Base-by-base conservation (phyloP, 164 flowering plant genomes). In the Stephania cephalantha region DNA sequence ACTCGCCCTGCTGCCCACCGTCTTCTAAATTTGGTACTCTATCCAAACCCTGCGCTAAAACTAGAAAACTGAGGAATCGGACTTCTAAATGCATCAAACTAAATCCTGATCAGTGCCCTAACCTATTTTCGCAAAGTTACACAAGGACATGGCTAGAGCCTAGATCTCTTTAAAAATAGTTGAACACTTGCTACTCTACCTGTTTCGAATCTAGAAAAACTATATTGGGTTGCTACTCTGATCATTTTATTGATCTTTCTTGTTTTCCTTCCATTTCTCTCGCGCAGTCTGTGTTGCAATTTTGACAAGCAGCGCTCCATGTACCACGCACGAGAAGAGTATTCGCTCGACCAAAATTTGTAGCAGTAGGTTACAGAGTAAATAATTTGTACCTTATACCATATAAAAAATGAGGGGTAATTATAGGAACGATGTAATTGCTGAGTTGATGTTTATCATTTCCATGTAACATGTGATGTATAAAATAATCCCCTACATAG, bases 1-100 rank as follows among this genome's bases (percentile, higher is more conserved):
- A 92, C 97, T 12, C 83, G 93, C 73, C 93, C 93, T 61, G 94
- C 98, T 76, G 97, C 97, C 71, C 75, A 92, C 10, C 84, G 87
- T 46, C 95, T 94, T 79, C 88, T 91, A 72, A 89, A 88, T 72
- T 81, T 74, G 88, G 98, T 91, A 80, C 20, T 61, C n/a, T 20
- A n/a, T 17, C 66, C 20, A 9, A 61, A 61, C 66, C 66, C 20
- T 61, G 66, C 20, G 9, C 66, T 3, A 61, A 61, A 8, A 18
- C 18, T 25, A 25, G 25, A 25, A 0, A 25, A 25, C 25, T 25
- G 25, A 25, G 25, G 25, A 25, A 25, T 25, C 25, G 25, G 25
- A 25, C 25, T 25, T 25, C 25, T 25, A 25, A 25, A 25, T 25
- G 25, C 0, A 25, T 25, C 25, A 25, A 25, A 25, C 25, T 25